Conservation (phyloP, 106 monocot species). For the Dioscorea zingiberensis region DNA sequence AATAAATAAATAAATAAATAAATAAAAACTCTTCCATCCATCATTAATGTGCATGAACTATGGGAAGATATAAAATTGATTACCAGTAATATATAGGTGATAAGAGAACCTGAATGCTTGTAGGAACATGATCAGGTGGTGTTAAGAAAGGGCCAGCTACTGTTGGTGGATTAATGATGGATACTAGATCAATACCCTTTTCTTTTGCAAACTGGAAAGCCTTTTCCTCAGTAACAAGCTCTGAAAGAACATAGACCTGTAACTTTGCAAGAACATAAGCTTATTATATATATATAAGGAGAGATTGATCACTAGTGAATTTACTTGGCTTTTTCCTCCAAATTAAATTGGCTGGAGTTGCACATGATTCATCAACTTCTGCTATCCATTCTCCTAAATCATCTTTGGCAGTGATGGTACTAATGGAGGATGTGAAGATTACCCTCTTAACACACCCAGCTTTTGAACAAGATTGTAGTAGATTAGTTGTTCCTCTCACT, state of each 20-base stretch:
- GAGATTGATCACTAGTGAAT: no score
- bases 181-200: conserved; percentile 52
- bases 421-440: no score
- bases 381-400: no score
- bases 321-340: conserved; percentile 38
- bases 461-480: no score
- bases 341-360: conserved; percentile 11
- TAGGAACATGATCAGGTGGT: conserved; percentile 46
- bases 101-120: conserved; percentile 49
- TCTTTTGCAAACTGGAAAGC: conserved; percentile 54
- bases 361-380: no score
- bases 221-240: conserved; percentile 50
- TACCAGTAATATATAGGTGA: conserved; percentile 60
- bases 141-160: conserved; percentile 63
- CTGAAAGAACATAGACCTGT: conserved; percentile 60
- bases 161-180: conserved; percentile 50
- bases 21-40: no score
- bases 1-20: neutral
- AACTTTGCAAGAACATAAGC: neutral
- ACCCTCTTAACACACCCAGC: no score
- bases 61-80: no score
- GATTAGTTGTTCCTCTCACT: no score
- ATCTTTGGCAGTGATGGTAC: no score
- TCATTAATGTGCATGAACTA: no score
- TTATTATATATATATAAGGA: no score